Conservation (phyloP, 140 eudicot genomes). For the Oenanthe javanica region DNA sequence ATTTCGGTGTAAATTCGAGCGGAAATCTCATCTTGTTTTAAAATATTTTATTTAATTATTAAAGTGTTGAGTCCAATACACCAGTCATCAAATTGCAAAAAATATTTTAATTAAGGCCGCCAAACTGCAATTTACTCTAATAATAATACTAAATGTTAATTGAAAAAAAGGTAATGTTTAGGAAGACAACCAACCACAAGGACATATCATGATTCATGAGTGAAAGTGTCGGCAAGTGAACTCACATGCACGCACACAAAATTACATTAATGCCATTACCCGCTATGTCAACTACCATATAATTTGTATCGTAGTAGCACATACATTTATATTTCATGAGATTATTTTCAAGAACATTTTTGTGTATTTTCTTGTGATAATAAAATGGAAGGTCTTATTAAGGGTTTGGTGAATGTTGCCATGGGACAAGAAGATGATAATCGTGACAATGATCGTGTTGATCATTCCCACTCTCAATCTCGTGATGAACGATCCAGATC, state of each 20-base stretch:
- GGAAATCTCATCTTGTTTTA: too few species aligned
- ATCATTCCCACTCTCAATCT: constrained; percentile 17
- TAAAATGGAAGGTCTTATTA: constrained; percentile 60
- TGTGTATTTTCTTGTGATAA: background rate
- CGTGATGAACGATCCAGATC: constrained; percentile 76
- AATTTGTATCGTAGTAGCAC: background rate
- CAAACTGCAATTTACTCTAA: too few species aligned
- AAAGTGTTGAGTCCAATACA: too few species aligned
- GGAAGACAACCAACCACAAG: constrained; percentile 4
- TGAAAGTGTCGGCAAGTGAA: background rate
- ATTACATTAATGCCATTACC: constrained; percentile 11
- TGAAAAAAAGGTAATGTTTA: too few species aligned
- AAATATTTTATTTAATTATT: too few species aligned
- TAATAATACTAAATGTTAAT: too few species aligned
- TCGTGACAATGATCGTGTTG: background rate
- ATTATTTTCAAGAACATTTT: background rate
- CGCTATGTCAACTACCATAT: constrained; percentile 10
- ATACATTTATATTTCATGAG: too few species aligned
- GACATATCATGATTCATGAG: background rate
- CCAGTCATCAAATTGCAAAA: too few species aligned
- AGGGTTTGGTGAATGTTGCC: constrained; percentile 56
- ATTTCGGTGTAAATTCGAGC: too few species aligned
- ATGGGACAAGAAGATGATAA: constrained; percentile 22
- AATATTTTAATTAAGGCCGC: too few species aligned
- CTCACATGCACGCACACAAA: background rate